These are phyloP conservation scores for Capronia americana DNA, from an alignment of 2,329 filamentous ascomycete genomes.

Conservation along the genomic window DNA sequence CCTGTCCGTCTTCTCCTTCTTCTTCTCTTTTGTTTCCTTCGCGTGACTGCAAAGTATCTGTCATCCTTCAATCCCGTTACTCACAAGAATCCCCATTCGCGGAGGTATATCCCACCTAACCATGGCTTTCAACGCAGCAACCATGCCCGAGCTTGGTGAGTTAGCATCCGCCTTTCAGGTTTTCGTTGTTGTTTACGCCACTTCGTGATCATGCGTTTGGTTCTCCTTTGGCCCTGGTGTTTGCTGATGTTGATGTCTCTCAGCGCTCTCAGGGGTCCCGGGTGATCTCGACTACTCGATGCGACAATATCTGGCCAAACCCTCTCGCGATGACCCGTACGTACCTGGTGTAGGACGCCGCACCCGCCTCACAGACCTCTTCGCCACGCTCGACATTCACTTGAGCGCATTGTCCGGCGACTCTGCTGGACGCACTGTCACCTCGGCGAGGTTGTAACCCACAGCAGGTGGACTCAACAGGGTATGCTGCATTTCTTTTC, in stretches of 20 bases:
- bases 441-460: neutral
- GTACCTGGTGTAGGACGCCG: neutral
- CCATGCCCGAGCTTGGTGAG: neutral
- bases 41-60: neutral
- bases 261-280: neutral
- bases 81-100: neutral
- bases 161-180: neutral
- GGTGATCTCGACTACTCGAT: neutral
- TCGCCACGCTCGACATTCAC: neutral
- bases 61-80: neutral
- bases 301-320: neutral
- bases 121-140: neutral
- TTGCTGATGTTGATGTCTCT: neutral
- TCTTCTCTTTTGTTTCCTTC: neutral
- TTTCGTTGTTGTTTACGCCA: neutral
- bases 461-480: neutral
- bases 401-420: neutral
- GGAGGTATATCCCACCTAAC: neutral
- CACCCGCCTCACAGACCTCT: neutral
- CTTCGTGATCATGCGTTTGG: neutral
- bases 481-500: neutral
- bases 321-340: conserved; percentile 2
- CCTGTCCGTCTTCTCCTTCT: neutral
- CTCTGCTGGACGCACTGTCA: neutral
- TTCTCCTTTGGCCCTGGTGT: neutral